Conservation (phyloP, 495 filamentous ascomycete species). For the Lepidopterella palustris region DNA sequence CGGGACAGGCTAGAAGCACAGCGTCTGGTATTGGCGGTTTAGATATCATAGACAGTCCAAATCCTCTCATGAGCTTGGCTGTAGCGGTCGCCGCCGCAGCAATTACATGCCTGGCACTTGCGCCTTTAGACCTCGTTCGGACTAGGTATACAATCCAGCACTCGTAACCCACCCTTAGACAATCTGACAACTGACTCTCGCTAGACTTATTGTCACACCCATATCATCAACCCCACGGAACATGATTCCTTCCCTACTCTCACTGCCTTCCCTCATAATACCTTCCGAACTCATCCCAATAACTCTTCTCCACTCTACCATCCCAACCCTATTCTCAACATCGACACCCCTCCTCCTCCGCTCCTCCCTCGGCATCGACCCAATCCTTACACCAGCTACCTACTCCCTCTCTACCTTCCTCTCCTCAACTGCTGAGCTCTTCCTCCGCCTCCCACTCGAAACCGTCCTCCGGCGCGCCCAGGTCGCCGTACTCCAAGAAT, state of each 20-base stretch:
- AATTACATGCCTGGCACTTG: slow-evolving; percentile 67
- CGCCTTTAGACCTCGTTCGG: slow-evolving; percentile 83
- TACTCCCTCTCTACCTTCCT: slow-evolving; percentile 76
- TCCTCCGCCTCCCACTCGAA: slow-evolving; percentile 80
- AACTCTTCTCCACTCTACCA: slow-evolving; percentile 76
- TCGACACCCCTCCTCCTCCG: slow-evolving; percentile 77
- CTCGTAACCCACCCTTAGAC: not conserved
- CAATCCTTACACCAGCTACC: slow-evolving; percentile 66
- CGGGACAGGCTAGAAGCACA: slow-evolving; percentile 47
- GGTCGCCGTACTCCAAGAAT: slow-evolving; percentile 49
- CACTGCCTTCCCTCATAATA: slow-evolving; percentile 69
- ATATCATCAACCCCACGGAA: slow-evolving; percentile 64
- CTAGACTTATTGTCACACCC: slow-evolving; percentile 71
- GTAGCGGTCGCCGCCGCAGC: slow-evolving; percentile 80
- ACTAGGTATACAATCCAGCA: slow-evolving; percentile 51
- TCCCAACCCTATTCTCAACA: slow-evolving; percentile 72
- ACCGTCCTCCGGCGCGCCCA: slow-evolving; percentile 87
- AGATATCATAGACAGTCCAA: slow-evolving; percentile 63
- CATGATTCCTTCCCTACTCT: slow-evolving; percentile 64
- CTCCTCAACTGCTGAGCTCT: slow-evolving; percentile 68
- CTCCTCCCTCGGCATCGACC: slow-evolving; percentile 66
- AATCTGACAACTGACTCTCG: not conserved
- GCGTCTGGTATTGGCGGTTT: slow-evolving; percentile 35
- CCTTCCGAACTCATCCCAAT: slow-evolving; percentile 64
- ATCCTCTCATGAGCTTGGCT: slow-evolving; percentile 63